These are phyloP conservation scores for Euphorbia corollata DNA, from an alignment of 441 rosid species.

Conservation along the genomic window DNA sequence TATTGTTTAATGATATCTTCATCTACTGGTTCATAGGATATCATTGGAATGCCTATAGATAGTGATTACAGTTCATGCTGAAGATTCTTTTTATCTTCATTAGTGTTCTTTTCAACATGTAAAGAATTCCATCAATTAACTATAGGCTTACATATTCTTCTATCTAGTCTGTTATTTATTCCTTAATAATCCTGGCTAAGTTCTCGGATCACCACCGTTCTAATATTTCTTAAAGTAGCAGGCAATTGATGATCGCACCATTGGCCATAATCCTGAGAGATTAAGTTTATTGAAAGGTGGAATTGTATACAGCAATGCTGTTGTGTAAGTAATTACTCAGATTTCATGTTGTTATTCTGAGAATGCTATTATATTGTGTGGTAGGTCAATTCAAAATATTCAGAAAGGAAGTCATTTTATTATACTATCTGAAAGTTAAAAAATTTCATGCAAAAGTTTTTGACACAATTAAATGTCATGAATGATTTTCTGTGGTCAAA, in stretches of 20 bases:
- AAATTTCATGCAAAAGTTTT: neutral
- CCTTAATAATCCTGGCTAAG: neutral
- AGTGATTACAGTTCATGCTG: neutral
- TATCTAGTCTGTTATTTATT: neutral
- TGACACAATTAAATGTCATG: neutral
- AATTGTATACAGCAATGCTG: constrained; percentile 52
- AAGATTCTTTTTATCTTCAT: neutral
- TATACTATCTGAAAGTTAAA: neutral
- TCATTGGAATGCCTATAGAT: neutral
- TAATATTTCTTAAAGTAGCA: constrained; percentile 21
- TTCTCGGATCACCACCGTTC: neutral
- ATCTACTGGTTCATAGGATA: neutral
- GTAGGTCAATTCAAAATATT: neutral
- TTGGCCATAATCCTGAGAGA: constrained; percentile 60
- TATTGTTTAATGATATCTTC: neutral
- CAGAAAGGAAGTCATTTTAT: neutral
- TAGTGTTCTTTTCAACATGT: neutral
- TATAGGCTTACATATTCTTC: constrained; percentile 5
- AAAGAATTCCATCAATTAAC: neutral
- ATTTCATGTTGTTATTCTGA: neutral
- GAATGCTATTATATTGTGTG: neutral
- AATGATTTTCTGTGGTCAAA: neutral
- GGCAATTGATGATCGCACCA: constrained; percentile 57
- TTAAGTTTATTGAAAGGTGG: constrained; percentile 56
- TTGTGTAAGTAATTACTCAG: constrained; percentile 35